Evolutionary conservation across 2,329 filamentous ascomycete genomes (phyloP).

Genomic region (Ceratocystis harringtonii): DNA sequence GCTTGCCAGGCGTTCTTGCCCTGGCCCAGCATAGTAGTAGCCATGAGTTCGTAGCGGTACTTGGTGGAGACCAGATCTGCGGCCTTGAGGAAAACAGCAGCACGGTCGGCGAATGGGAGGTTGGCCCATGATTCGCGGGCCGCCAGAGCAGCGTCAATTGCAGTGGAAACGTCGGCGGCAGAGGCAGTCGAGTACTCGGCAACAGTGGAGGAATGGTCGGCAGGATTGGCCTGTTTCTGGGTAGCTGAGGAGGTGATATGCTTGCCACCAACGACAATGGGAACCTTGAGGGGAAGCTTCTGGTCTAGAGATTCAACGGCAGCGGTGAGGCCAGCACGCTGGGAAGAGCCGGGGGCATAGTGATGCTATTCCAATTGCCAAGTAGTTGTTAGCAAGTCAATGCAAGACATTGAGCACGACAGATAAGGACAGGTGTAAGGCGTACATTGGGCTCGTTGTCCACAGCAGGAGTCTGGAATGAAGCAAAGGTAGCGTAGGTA

Average conservation of each 20-base stretch:
- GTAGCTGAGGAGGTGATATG: conserved; percentile 53
- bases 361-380: conserved; percentile 49
- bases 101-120: conserved; percentile 77
- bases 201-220: conserved; percentile 59
- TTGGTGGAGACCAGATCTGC: conserved; percentile 81
- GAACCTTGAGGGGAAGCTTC: conserved; percentile 59
- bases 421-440: conserved; percentile 18
- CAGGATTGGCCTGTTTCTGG: conserved; percentile 64
- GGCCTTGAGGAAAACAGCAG: conserved; percentile 88
- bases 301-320: conserved; percentile 57
- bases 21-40: conserved; percentile 87
- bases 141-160: conserved; percentile 72
- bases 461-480: conserved; percentile 76
- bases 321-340: conserved; percentile 59
- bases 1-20: conserved; percentile 98
- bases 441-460: conserved; percentile 92
- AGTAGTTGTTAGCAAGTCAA: background rate
- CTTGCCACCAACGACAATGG: conserved; percentile 61
- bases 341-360: conserved; percentile 69
- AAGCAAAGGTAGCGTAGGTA: conserved; percentile 47
- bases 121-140: conserved; percentile 77
- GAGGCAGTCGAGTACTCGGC: conserved; percentile 78
- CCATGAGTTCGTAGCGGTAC: conserved; percentile 95
- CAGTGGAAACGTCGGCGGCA: conserved; percentile 55
- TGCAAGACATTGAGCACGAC: background rate